Conservation (phyloP, 352 stramenopile genomes). For the Peronospora destructor region DNA sequence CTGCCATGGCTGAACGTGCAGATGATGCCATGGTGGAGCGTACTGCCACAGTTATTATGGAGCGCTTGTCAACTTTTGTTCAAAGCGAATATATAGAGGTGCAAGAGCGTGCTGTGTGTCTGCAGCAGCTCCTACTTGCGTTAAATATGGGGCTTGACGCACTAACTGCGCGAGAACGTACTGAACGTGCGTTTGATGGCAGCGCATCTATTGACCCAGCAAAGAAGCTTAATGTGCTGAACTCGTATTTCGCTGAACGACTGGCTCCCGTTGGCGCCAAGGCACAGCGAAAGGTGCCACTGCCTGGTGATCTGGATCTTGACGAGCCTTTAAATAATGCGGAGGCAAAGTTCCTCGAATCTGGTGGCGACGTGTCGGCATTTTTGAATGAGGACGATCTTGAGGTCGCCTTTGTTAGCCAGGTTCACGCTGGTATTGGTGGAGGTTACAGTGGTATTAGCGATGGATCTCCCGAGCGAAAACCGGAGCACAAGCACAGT, state of each 20-base stretch:
- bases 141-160: constrained; percentile 53
- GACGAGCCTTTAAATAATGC: constrained; percentile 46
- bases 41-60: constrained; percentile 78
- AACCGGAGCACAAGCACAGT: constrained; percentile 35
- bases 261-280: constrained; percentile 86
- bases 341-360: constrained; percentile 67
- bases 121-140: constrained; percentile 65
- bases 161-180: constrained; percentile 54
- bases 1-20: constrained; percentile 61
- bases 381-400: constrained; percentile 70
- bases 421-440: constrained; percentile 29
- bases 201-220: constrained; percentile 37
- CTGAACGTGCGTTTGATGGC: constrained; percentile 58
- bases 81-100: constrained; percentile 92
- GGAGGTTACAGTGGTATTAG: constrained; percentile 32
- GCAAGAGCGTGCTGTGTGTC: constrained; percentile 89
- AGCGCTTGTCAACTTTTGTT: constrained; percentile 82
- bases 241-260: constrained; percentile 72
- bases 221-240: constrained; percentile 51
- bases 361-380: constrained; percentile 53
- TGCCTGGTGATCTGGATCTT: constrained; percentile 77
- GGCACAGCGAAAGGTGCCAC: constrained; percentile 87
- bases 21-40: constrained; percentile 79
- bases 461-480: constrained; percentile 37
- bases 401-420: constrained; percentile 75